Percentiles rank a stretch among this genome's conserved stretches.
phyloP scores from a whole-genome alignment of 73 alveolate species.

The Durusdinium trenchii region DNA sequence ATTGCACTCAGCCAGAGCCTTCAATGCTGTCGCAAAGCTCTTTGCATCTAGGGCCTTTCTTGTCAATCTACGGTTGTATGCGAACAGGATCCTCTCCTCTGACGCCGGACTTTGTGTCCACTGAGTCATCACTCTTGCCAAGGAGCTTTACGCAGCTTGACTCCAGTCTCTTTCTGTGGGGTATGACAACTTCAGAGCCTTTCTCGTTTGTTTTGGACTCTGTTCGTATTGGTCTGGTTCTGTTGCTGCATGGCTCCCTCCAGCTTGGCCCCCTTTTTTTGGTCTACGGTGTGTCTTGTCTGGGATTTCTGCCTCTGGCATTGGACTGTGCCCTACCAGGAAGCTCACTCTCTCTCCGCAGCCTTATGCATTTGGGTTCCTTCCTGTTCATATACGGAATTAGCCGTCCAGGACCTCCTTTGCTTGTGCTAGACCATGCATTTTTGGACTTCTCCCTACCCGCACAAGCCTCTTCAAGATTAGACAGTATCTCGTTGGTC shows the following conservation, averaged over 20 bases:
- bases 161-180: background rate
- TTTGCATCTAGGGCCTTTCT: background rate
- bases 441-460: background rate
- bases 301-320: background rate
- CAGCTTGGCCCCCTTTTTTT: background rate
- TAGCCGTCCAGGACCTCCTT: background rate
- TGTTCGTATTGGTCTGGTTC: background rate
- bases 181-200: background rate
- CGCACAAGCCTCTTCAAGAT: background rate
- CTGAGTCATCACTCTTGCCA: background rate
- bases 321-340: constrained; percentile 1
- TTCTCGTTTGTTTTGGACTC: constrained; percentile 17
- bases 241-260: background rate
- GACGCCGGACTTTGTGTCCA: background rate
- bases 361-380: constrained; percentile 3
- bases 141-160: background rate
- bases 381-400: background rate
- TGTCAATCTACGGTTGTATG: background rate
- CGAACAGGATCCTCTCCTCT: background rate
- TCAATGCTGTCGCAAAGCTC: background rate
- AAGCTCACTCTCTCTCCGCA: background rate
- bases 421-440: constrained; percentile 22
- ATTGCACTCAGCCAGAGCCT: constrained; percentile 2
- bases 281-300: constrained; percentile 15
- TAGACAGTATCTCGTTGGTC: background rate